phyloP scores from a whole-genome alignment of 2,329 filamentous ascomycete genomes.

The Phialophora tarda region DNA sequence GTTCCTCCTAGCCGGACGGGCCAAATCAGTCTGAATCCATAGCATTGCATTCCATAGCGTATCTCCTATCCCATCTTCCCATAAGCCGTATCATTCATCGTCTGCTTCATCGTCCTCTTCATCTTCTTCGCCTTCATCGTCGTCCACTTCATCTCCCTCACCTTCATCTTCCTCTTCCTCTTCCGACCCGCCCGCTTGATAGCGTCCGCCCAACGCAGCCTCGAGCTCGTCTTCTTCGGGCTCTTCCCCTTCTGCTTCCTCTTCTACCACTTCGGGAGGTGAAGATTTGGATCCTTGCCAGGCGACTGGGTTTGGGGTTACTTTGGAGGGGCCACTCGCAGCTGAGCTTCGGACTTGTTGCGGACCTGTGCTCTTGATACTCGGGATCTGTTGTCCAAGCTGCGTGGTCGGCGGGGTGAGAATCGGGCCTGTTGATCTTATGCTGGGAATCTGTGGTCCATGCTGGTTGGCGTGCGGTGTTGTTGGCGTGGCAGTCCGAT shows the following conservation, averaged over 20 bases:
- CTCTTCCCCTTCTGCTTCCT: constrained; percentile 26
- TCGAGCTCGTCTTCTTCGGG: constrained; percentile 29
- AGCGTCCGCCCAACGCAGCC: constrained; percentile 35
- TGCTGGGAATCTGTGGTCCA: constrained; percentile 4
- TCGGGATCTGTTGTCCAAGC: background rate
- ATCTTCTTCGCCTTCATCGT: background rate
- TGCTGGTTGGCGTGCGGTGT: background rate
- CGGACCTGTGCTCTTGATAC: background rate
- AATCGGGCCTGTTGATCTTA: background rate
- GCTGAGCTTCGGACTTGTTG: background rate
- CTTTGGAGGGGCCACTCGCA: background rate
- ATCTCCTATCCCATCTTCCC: background rate
- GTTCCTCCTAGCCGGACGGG: background rate
- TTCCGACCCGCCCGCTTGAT: constrained; percentile 4
- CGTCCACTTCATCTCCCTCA: background rate
- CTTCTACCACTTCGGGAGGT: constrained; percentile 20
- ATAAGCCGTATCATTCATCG: background rate
- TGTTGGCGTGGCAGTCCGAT: background rate
- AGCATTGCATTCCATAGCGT: background rate
- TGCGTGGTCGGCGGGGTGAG: background rate
- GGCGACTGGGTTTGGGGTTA: background rate
- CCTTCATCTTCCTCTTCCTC: background rate
- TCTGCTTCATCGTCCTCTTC: background rate
- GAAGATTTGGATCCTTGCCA: constrained; percentile 17
- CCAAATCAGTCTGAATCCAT: background rate